Base-by-base conservation (phyloP, 257 asterid genomes). In the Solanum medicagineum region DNA sequence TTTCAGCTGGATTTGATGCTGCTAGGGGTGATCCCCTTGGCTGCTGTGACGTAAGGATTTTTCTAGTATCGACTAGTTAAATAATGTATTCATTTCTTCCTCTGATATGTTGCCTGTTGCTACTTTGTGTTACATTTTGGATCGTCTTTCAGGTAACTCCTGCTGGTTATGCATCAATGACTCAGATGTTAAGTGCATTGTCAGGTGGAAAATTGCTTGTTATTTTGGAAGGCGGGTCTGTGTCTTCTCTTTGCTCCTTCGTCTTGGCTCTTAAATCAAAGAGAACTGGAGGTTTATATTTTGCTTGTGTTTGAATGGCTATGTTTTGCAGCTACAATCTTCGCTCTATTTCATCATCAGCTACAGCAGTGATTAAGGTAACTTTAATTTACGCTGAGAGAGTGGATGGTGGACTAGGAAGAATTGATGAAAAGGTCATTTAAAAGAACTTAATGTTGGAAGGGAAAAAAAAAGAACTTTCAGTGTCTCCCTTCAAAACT, bases 1-100 rank as follows among this genome's bases (percentile, higher is more conserved):
- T 97, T 81, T 96, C 99, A 86, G 98, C 99, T 84, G 99, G 99
- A 89, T 97, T 97, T 93, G 99, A 97, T 92, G 99, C 99, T 89
- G 99, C 99, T 57, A 93, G 98, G 84, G 98, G 95, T 45, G 99
- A 97, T 87, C 99, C 99, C 74, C 98, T 97, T 86, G 99, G 99
- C 84, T 90, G 98, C 91, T 97, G 99, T 83, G 97, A 97, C 88
- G 99, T 97, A 93, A 88, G 91, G 54, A 29, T 13, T 84, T 53
- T 69, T 69, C 32, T 51, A 29, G 36, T 57, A 71, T 84, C 42
- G 0, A 17, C 83, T 53, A 53, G 83, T 79, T 53, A 26, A 53
- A 51, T 53, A 19, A 36, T 62, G 74, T 53, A 22, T 84, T 77
- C 42, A 80, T 68, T 82, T 81, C 47, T 83, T 36, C 80, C 66